phyloP scores from a whole-genome alignment of 768 basidiomycete species.

The Strobilomyces echinocephalus region DNA sequence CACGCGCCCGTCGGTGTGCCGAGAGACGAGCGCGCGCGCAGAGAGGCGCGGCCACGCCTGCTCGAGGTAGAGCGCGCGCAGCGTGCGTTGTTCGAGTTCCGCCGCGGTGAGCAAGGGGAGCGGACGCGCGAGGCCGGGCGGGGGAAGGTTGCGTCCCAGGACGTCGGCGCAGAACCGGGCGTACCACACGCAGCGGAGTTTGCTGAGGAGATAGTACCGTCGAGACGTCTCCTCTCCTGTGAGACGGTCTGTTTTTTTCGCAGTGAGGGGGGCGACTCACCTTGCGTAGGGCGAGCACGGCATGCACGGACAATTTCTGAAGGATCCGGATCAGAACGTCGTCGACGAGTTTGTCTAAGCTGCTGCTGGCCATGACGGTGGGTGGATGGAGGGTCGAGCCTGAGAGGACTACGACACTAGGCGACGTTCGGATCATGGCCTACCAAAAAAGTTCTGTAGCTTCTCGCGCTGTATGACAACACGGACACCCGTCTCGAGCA shows the following conservation, averaged over 20 bases:
- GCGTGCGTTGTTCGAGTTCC: conserved; percentile 27
- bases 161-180: conserved; percentile 21
- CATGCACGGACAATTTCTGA: conserved; percentile 9
- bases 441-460: neutral
- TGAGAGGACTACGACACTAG: conserved; percentile 4
- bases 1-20: conserved; percentile 1
- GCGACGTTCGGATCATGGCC: neutral
- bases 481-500: neutral
- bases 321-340: conserved; percentile 24
- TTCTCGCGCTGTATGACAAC: neutral
- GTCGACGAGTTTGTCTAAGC: conserved; percentile 25
- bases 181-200: conserved; percentile 23
- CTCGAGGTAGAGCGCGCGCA: conserved; percentile 25
- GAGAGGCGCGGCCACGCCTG: conserved; percentile 18
- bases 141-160: conserved; percentile 17
- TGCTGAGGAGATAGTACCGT: conserved; percentile 25
- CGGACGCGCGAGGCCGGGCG: conserved; percentile 13
- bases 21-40: conserved; percentile 11
- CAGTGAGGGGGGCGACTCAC: conserved; percentile 9
- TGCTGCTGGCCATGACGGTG: conserved; percentile 4
- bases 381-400: neutral
- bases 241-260: neutral
- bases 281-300: conserved; percentile 20
- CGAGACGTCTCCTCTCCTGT: conserved; percentile 20
- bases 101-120: conserved; percentile 13